These are phyloP conservation scores for Penicillium fimorum DNA, from an alignment of 495 filamentous ascomycete species.

Conservation along the genomic window DNA sequence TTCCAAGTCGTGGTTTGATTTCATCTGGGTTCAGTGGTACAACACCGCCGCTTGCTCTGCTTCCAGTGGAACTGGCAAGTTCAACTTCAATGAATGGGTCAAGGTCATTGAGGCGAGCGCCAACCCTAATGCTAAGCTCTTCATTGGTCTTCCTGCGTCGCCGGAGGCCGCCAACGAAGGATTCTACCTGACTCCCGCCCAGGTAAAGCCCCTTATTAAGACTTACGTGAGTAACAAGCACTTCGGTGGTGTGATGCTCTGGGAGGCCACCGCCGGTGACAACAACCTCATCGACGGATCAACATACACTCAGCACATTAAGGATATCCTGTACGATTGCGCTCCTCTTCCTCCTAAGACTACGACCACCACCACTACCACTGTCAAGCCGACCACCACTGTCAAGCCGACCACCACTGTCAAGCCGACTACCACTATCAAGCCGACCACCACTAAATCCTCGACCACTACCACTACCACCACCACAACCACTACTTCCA, in stretches of 20 bases:
- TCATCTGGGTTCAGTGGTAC: slow-evolving; percentile 71
- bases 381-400: background rate
- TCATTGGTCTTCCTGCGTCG: slow-evolving; percentile 61
- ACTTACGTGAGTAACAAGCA: slow-evolving; percentile 46
- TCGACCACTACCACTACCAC: too few species aligned
- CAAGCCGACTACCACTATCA: too few species aligned
- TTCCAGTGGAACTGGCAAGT: slow-evolving; percentile 41
- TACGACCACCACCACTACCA: slow-evolving; percentile 13
- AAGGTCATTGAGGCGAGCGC: slow-evolving; percentile 54
- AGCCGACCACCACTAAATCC: too few species aligned
- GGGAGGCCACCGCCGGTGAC: slow-evolving; percentile 61
- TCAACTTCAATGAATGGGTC: slow-evolving; percentile 68
- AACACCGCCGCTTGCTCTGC: slow-evolving; percentile 59
- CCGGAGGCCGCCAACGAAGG: slow-evolving; percentile 26
- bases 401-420: too few species aligned
- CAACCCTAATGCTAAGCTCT: slow-evolving; percentile 62
- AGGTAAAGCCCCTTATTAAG: slow-evolving; percentile 49
- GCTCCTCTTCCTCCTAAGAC: slow-evolving; percentile 26
- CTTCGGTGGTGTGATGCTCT: slow-evolving; percentile 73
- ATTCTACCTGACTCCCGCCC: slow-evolving; percentile 48
- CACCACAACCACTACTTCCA: slow-evolving; percentile 5
- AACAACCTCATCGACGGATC: slow-evolving; percentile 45
- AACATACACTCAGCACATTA: slow-evolving; percentile 45
- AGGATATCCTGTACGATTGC: slow-evolving; percentile 38
- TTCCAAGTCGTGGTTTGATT: slow-evolving; percentile 52